These are phyloP conservation scores for Monilinia vaccinii-corymbosi DNA, from an alignment of 2,329 filamentous ascomycete genomes.

Conservation along the genomic window DNA sequence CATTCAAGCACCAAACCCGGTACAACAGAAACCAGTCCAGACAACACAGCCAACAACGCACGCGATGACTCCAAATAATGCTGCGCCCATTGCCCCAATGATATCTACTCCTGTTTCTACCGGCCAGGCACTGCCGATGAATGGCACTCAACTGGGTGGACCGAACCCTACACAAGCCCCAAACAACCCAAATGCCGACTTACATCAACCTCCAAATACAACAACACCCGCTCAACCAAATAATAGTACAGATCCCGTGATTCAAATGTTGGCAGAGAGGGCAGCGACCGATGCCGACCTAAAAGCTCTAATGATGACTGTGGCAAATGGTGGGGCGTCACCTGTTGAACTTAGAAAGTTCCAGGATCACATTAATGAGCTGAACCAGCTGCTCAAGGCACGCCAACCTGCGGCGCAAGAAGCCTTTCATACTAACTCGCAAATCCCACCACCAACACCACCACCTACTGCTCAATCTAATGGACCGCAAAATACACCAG, in stretches of 20 bases:
- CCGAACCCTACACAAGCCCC: background rate
- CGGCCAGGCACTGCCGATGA: background rate
- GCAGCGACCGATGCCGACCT: conserved; percentile 65
- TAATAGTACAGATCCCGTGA: conserved; percentile 61
- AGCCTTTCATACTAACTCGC: conserved; percentile 16
- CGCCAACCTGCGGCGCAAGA: conserved; percentile 41
- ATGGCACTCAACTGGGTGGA: background rate
- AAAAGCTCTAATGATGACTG: conserved; percentile 73
- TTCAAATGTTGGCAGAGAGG: conserved; percentile 66
- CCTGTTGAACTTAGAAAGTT: conserved; percentile 65
- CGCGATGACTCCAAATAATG: conserved; percentile 12
- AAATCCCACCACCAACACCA: conserved; percentile 15
- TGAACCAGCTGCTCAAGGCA: conserved; percentile 56
- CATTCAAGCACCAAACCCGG: conserved; percentile 30
- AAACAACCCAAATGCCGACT: background rate
- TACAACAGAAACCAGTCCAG: conserved; percentile 26
- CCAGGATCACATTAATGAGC: conserved; percentile 71
- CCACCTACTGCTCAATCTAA: conserved; percentile 9
- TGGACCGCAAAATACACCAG: conserved; percentile 14
- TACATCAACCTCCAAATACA: conserved; percentile 1
- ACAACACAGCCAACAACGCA: conserved; percentile 15
- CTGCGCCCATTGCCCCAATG: background rate
- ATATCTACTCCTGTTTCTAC: background rate
- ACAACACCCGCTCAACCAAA: conserved; percentile 16
- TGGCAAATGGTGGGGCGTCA: conserved; percentile 65